These are phyloP conservation scores for Leptosphaerulina australis DNA, from an alignment of 2,329 filamentous ascomycete genomes.

Conservation along the genomic window DNA sequence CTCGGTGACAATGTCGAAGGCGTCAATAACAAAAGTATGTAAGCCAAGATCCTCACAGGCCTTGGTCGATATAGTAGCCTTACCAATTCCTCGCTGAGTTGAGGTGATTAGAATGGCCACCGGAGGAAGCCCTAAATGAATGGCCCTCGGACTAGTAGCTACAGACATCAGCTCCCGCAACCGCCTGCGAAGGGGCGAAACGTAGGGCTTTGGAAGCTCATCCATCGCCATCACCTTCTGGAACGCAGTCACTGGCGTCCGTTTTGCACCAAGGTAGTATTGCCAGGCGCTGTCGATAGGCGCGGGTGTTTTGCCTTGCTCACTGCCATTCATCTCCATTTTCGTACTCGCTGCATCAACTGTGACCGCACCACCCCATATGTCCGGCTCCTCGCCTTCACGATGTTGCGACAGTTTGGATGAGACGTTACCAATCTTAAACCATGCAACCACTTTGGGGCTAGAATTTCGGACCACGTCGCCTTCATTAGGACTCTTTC, in stretches of 20 bases:
- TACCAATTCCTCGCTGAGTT: conserved; percentile 91
- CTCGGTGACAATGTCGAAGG: conserved; percentile 93
- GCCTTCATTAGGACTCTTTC: conserved; percentile 42
- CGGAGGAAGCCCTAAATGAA: conserved; percentile 85
- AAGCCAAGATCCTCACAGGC: conserved; percentile 89
- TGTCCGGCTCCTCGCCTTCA: conserved; percentile 67
- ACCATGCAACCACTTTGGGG: conserved; percentile 75
- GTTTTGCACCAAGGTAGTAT: conserved; percentile 83
- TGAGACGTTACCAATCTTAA: conserved; percentile 75
- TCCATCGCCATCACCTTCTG: conserved; percentile 59
- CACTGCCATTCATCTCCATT: conserved; percentile 89
- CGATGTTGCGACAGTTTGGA: conserved; percentile 56
- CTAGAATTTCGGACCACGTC: conserved; percentile 20
- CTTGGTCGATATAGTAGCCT: conserved; percentile 75
- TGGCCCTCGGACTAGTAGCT: conserved; percentile 83
- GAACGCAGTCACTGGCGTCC: conserved; percentile 64
- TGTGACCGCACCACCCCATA: conserved; percentile 85
- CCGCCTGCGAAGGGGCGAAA: conserved; percentile 61
- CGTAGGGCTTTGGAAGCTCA: conserved; percentile 51
- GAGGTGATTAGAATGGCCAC: conserved; percentile 88
- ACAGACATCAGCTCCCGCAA: conserved; percentile 85
- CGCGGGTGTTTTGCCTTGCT: conserved; percentile 79
- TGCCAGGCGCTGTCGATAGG: conserved; percentile 81
- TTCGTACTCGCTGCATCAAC: conserved; percentile 87
- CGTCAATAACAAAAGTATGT: conserved; percentile 86